Percentiles rank a stretch among this genome's conserved stretches.
Conservation (phyloP, 2,329 filamentous ascomycete species). For the Atkinsonella texensis region DNA sequence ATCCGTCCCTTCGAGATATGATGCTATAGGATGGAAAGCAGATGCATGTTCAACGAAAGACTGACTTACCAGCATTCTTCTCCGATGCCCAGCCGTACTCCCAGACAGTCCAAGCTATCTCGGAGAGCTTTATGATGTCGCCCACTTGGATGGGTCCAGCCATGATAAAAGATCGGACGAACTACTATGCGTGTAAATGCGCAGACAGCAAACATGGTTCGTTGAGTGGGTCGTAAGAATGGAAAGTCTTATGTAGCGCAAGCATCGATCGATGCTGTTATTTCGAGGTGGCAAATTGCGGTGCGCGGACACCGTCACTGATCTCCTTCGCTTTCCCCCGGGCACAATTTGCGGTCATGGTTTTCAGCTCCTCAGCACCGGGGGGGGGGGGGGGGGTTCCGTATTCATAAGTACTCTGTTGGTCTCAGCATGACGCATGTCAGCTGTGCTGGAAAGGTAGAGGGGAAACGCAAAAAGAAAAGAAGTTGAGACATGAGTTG, state of each 20-base stretch:
- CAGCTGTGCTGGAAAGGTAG: too few species aligned
- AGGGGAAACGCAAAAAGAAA: too few species aligned
- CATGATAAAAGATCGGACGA: neutral
- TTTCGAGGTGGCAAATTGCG: neutral
- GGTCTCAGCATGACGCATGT: too few species aligned
- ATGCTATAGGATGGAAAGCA: neutral
- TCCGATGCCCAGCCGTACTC: slow-evolving; percentile 5
- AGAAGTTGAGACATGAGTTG: too few species aligned
- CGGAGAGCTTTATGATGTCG: slow-evolving; percentile 5
- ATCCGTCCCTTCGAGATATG: too few species aligned
- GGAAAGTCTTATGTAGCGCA: neutral
- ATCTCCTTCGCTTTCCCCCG: too few species aligned
- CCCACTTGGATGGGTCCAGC: slow-evolving; percentile 6
- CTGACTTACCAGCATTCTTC: slow-evolving; percentile 2
- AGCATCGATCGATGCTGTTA: neutral
- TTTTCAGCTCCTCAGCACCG: too few species aligned
- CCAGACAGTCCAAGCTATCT: slow-evolving; percentile 2
- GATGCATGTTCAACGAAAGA: neutral
- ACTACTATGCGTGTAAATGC: neutral
- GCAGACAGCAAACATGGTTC: neutral
- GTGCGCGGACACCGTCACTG: too few species aligned
- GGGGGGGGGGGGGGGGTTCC: too few species aligned
- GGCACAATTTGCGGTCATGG: too few species aligned
- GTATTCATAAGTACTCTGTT: too few species aligned
- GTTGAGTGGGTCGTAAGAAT: neutral